Conservation (phyloP, 768 basidiomycete species). For the Pisolithus sp. region DNA sequence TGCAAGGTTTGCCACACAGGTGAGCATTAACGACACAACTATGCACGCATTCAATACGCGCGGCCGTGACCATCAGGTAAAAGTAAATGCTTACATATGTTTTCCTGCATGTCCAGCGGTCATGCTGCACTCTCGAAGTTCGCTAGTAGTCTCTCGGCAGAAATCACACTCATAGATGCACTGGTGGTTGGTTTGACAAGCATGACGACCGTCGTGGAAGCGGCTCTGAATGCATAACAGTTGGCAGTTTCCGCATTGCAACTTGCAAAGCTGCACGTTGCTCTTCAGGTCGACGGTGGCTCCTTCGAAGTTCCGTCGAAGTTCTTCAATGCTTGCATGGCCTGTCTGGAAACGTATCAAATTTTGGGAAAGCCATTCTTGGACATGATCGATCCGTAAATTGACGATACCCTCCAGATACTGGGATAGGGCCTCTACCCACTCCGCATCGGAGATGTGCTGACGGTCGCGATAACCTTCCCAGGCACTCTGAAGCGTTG, state of each 20-base stretch:
- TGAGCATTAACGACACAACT: constrained; percentile 44
- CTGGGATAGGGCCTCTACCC: constrained; percentile 29
- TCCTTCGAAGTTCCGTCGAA: constrained; percentile 37
- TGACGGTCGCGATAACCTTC: constrained; percentile 20
- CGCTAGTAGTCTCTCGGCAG: constrained; percentile 26
- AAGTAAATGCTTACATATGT: constrained; percentile 36
- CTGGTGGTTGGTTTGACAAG: constrained; percentile 40
- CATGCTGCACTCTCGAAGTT: constrained; percentile 33
- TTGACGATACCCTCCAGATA: constrained; percentile 34
- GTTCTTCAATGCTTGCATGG: constrained; percentile 36
- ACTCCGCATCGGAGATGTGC: constrained; percentile 28
- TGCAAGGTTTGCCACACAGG: constrained; percentile 28
- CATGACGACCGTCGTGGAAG: constrained; percentile 38
- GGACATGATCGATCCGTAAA: constrained; percentile 37
- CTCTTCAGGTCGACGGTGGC: constrained; percentile 36
- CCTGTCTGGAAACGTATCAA: constrained; percentile 35
- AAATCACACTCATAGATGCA: constrained; percentile 39
- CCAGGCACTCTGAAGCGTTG: constrained; percentile 23
- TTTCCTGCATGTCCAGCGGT: constrained; percentile 43
- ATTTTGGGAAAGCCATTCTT: constrained; percentile 42
- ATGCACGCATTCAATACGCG: not conserved
- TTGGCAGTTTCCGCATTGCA: constrained; percentile 39
- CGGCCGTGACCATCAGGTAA: too few species aligned
- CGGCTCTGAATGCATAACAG: constrained; percentile 39
- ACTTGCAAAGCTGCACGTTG: constrained; percentile 40